Conservation (phyloP, 495 filamentous ascomycete species). For the Pseudotulostoma volvatum region DNA sequence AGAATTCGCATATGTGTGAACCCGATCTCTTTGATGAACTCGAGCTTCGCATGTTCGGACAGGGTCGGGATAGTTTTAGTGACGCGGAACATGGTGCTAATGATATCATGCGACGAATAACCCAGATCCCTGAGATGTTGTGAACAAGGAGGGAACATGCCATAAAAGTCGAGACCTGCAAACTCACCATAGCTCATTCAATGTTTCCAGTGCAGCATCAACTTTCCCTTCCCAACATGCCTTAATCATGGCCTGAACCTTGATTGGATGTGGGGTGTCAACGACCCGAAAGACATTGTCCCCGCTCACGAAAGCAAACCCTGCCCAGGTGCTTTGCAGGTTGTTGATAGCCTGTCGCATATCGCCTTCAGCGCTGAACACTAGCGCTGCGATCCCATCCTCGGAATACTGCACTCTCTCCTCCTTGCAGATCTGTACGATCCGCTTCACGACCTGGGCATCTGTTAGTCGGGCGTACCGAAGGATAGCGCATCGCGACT, state of each 20-base stretch:
- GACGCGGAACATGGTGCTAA: constrained; percentile 97
- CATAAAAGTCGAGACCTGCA: too few species aligned
- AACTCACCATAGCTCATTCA: constrained; percentile 76
- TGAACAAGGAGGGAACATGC: not conserved
- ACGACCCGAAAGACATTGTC: constrained; percentile 99
- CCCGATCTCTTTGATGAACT: constrained; percentile 95
- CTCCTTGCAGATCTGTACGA: constrained; percentile 81
- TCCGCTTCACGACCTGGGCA: constrained; percentile 71
- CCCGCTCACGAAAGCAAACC: constrained; percentile 90
- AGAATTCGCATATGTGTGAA: constrained; percentile 99
- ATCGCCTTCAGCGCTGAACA: constrained; percentile 94
- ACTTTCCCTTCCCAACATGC: constrained; percentile 84
- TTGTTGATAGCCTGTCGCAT: constrained; percentile 99
- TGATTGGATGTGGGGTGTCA: constrained; percentile 90
- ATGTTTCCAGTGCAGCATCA: constrained; percentile 66
- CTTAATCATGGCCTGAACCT: constrained; percentile 96
- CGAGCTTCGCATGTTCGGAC: constrained; percentile 83
- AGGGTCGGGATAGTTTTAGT: constrained; percentile 85
- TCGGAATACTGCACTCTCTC: constrained; percentile 79
- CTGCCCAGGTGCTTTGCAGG: constrained; percentile 84
- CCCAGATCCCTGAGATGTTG: constrained; percentile 45
- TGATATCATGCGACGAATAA: constrained; percentile 93
- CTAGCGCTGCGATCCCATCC: constrained; percentile 84
- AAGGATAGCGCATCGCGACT: constrained; percentile 91
- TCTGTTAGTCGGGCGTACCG: constrained; percentile 88